Evolutionary conservation across 164 flowering plant genomes (phyloP), one percentile per base, ranked within the genome.

Genomic region (Sedum album): DNA sequence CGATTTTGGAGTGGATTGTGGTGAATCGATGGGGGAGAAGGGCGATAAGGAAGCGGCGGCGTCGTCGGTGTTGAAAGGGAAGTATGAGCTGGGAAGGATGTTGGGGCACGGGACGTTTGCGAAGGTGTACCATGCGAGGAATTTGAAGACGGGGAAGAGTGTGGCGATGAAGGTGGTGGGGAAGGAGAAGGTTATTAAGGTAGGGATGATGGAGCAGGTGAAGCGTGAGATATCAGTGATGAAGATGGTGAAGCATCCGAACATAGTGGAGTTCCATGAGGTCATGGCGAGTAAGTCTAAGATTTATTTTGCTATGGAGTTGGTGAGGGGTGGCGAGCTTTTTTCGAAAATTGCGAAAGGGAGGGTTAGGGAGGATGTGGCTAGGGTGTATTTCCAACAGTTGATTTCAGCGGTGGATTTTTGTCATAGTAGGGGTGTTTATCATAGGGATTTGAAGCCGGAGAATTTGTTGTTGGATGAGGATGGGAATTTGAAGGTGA

Each of bases 241-340:
- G 88, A 82, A 81, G 67, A 79, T 76, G 83, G 83, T 84, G 66
- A 60, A 76, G 53, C 88, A 84, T 38, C 82, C 82, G 4, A 82
- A 84, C 73, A 84, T 84, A 33, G 88, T 84, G 0, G 77, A 77
- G 42, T 81, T 84, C 10, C 76, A 82, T 53, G 88, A 84, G 42
- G 88, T 84, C 5, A 68, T 84, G 81, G 88, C 88, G 10, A 79
- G 82, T 51, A 84, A 82, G 49, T 74, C 86, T 14, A 82, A 81
- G 76, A 79, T 84, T 72, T 84, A 84, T 73, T 79, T 84, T 72
- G 88, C 79, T 42, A 84, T 84, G 86, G 88, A 84, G 73, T 69
- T 76, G 39, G 84, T 82, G 10, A 69, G 80, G 15, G 88, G 88
- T 60, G 86, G 88, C 13, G 88, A 84, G 73, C 79, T 84, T 13